Evolutionary conservation across 345 rosid species (phyloP).

Genomic region (Bruguiera gymnorhiza): DNA sequence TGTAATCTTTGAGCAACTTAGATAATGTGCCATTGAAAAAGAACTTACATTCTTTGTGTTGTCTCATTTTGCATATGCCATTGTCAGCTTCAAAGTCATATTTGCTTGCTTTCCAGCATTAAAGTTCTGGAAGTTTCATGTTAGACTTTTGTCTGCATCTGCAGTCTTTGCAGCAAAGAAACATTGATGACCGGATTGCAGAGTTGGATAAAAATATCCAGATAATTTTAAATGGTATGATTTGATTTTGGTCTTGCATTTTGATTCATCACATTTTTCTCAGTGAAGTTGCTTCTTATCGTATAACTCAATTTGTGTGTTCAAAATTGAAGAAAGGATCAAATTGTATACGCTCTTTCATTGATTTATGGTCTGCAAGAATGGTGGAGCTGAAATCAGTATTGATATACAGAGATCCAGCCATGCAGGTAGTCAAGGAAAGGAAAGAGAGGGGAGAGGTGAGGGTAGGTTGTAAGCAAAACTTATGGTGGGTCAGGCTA

Average conservation of each 20-base stretch:
- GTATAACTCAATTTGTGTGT: neutral
- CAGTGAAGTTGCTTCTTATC: neutral
- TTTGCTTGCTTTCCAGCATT: conserved; percentile 2
- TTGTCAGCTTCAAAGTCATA: neutral
- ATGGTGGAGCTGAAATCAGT: neutral
- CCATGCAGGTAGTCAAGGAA: neutral
- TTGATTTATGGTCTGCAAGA: neutral
- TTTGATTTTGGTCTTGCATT: neutral
- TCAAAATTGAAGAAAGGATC: neutral
- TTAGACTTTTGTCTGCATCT: conserved; percentile 10
- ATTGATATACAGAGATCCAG: neutral
- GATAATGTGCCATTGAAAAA: too few relatives aligned
- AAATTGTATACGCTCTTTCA: neutral
- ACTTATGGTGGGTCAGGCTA: neutral
- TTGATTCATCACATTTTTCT: neutral
- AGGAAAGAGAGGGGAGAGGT: neutral
- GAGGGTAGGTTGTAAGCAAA: neutral
- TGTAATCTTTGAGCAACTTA: too few relatives aligned
- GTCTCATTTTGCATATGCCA: neutral
- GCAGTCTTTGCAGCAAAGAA: conserved; percentile 64
- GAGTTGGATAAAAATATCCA: conserved; percentile 49
- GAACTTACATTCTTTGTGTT: too few relatives aligned
- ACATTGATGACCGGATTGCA: conserved; percentile 67
- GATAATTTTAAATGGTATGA: conserved; percentile 44
- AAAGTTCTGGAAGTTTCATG: conserved; percentile 4